These are phyloP conservation scores for Dactylellina sp. DNA, from an alignment of 2,329 filamentous ascomycete genomes.

Conservation along the genomic window DNA sequence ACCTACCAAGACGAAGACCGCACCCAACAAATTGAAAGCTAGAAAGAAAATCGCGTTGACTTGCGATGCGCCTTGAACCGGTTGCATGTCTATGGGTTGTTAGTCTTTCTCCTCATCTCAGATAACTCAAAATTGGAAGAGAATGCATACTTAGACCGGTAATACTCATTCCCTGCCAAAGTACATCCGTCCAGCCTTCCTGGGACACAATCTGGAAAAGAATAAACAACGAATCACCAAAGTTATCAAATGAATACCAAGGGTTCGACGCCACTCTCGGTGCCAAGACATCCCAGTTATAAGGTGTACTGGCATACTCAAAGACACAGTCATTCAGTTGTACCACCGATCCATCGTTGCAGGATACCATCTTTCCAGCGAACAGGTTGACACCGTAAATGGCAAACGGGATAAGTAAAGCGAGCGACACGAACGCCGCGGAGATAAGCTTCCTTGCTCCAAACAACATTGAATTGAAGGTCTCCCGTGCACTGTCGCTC, in stretches of 20 bases:
- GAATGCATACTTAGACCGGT: conserved; percentile 72
- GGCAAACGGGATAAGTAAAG: conserved; percentile 93
- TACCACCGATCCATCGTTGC: conserved; percentile 78
- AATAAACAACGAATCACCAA: conserved; percentile 91
- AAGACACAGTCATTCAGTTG: conserved; percentile 81
- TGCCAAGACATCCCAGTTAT: conserved; percentile 84
- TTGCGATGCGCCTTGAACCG: conserved; percentile 74
- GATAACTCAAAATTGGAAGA: neutral
- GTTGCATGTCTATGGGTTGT: conserved; percentile 70
- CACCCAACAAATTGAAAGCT: conserved; percentile 93
- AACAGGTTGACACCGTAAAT: conserved; percentile 96
- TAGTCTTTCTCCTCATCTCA: conserved; percentile 4
- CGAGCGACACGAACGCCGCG: conserved; percentile 91
- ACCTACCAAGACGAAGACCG: conserved; percentile 83
- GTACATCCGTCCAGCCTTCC: conserved; percentile 97
- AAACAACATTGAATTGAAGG: conserved; percentile 93
- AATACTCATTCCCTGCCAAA: conserved; percentile 84
- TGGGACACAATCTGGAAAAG: conserved; percentile 99
- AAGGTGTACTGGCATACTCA: conserved; percentile 82
- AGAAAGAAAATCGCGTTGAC: conserved; percentile 96
- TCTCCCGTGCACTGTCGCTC: conserved; percentile 93
- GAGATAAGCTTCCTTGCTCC: conserved; percentile 95
- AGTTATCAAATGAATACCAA: conserved; percentile 93
- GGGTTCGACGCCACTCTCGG: conserved; percentile 84
- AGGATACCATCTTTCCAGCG: conserved; percentile 80